Evolutionary conservation across 257 asterid genomes (phyloP), one percentile per base, ranked within the genome.

Genomic region (Prunella vulgaris): DNA sequence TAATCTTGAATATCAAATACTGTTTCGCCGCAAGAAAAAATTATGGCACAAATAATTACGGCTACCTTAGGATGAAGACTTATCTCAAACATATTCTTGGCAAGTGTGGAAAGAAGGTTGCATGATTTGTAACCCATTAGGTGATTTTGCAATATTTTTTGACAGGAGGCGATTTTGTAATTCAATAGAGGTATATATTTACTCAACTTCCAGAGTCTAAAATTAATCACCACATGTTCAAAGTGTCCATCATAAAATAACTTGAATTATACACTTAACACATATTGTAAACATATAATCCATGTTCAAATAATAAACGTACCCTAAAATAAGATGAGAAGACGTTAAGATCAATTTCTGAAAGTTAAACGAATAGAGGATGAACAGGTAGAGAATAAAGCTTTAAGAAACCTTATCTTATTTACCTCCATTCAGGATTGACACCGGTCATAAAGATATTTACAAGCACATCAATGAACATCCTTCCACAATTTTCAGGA

Each of bases 401-500:
- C 37, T 59, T 14, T 30, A 54, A 40, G 67, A 21, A 44, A 14
- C 15, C 21, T 8, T n/a, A 35, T 3, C 25, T 68, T 20, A 42
- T 65, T 77, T 81, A 91, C 99, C 99, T 94, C 88, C 85, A 74
- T 68, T 75, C 87, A 59, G 86, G 86, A 77, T 60, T 73, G 74
- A 51, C 25, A 74, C 88, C 51, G 71, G 75, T 76, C 84, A 78
- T 77, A 80, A 87, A 94, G 48, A 77, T 80, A 72, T 81, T 62
- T 40, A 84, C 56, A 40, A 94, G 93, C 33, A 68, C 54, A 44
- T 58, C 61, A 32, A 80, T 84, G 78, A 94, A 91, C 77, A 70
- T 78, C 70, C 74, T 70, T 37, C 99, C 99, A 27, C 99, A 90
- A 58, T 65, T 68, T 38, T 85, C 92, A 63, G 99, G 97, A 81